Base-by-base conservation (phyloP, 371 early-diverging fungal species). In the Thermomucor indicae-seudaticae region DNA sequence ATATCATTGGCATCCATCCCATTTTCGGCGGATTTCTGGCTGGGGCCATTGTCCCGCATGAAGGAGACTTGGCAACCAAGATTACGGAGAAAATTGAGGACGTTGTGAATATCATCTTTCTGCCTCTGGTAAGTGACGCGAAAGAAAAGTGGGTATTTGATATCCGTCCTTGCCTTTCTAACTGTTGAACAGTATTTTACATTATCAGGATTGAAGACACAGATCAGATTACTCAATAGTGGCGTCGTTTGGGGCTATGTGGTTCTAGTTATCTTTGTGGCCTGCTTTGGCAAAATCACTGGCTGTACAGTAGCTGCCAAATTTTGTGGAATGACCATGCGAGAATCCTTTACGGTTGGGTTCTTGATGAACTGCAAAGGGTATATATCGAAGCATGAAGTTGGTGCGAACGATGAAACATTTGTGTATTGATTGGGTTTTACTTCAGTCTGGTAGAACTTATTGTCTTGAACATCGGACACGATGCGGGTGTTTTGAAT, bases 331-430 rank as follows among this genome's bases (percentile, higher is more conserved):
- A 76, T 91, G 55, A 75, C 74, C 11, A 83, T 82, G 80, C 80
- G 96, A 32, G 95, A 97, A 65, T 88, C 92, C 1, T 67, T 88
- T 6, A 78, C 95, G 1, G 80, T 96, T 30, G 97, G 96, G 2
- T 67, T 93, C 41, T 69, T 97, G 42, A 97, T 97, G 97, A 94
- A 90, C 70, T 91, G 92, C 60, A 97, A 95, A 75, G 97, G 93
- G 75, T 78, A 61, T 50, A 47, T 43, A 6, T 35, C 23, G 12
- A 3, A 10, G 30, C 27, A 16, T 32, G 22, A n/a, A 42, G 4
- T 16, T 24, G 10, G 3, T 31, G n/a, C 23, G 32, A 14, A n/a
- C 24, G 45, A 23, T 40, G 27, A 24, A 20, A 45, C 20, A 42
- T 32, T 29, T 38, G 20, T 16, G 35, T 4, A 52, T 22, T n/a